Percentiles rank a stretch among this genome's conserved stretches.
Evolutionary conservation across 192 early-diverging fungal genomes (phyloP).

Genomic region (Bifiguratus adelaidae): DNA sequence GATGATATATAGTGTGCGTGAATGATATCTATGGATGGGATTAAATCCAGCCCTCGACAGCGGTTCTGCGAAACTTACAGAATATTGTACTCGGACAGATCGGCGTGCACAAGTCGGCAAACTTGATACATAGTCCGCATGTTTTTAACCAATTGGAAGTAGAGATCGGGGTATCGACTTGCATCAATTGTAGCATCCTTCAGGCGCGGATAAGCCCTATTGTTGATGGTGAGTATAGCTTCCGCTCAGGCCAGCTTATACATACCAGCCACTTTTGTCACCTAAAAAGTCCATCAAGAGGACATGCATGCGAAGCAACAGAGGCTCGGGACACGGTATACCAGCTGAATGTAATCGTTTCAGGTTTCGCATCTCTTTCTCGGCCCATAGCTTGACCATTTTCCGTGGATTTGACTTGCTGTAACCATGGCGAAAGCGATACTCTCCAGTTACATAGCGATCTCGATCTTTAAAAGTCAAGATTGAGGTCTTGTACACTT

Average conservation of each 20-base stretch:
- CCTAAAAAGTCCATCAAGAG: slow-evolving; percentile 94
- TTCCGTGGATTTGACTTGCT: slow-evolving; percentile 89
- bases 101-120: slow-evolving; percentile 93
- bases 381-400: slow-evolving; percentile 98
- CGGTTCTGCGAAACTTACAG: slow-evolving; percentile 35
- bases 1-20: slow-evolving; percentile 77
- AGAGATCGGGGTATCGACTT: slow-evolving; percentile 60
- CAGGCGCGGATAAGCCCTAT: slow-evolving; percentile 78
- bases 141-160: slow-evolving; percentile 75
- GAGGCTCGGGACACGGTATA: slow-evolving; percentile 83
- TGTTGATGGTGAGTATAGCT: background rate
- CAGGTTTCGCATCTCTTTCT: slow-evolving; percentile 98
- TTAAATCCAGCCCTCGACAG: background rate
- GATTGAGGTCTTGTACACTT: slow-evolving; percentile 99
- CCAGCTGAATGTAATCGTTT: slow-evolving; percentile 78
- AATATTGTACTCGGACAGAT: slow-evolving; percentile 97
- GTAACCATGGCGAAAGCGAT: slow-evolving; percentile 92
- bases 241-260: background rate
- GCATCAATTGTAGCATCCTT: slow-evolving; percentile 85
- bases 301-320: slow-evolving; percentile 86
- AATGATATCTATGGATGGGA: slow-evolving; percentile 52
- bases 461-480: slow-evolving; percentile 96
- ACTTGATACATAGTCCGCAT: slow-evolving; percentile 88
- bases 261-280: slow-evolving; percentile 74
- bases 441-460: slow-evolving; percentile 93